Conservation (phyloP, 1,284 basidiomycete species). For the Apiotrichum laibachii region DNA sequence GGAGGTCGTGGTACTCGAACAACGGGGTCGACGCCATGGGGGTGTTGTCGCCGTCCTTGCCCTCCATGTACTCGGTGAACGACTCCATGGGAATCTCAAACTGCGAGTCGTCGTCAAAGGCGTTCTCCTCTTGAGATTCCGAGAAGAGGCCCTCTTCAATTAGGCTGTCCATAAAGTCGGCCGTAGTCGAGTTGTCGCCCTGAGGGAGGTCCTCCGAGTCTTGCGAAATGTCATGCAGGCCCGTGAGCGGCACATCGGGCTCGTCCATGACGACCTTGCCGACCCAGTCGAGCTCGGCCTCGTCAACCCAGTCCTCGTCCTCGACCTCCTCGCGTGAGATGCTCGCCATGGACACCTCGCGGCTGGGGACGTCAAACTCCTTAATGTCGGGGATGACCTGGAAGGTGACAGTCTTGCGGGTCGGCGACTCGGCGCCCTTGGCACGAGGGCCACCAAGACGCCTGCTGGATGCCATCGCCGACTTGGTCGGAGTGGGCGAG, state of each 20-base stretch:
- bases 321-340: constrained; percentile 24
- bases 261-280: background rate
- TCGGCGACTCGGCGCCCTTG: constrained; percentile 53
- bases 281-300: constrained; percentile 4
- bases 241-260: background rate
- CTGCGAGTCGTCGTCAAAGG: constrained; percentile 33
- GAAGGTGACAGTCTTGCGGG: constrained; percentile 78
- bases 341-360: constrained; percentile 53
- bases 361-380: constrained; percentile 71
- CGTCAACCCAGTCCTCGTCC: constrained; percentile 22
- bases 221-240: background rate
- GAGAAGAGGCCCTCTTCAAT: constrained; percentile 49
- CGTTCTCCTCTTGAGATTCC: constrained; percentile 33
- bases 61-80: constrained; percentile 8
- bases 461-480: constrained; percentile 68
- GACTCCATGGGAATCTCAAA: constrained; percentile 31
- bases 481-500: constrained; percentile 54
- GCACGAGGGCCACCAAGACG: constrained; percentile 75
- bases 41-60: constrained; percentile 17
- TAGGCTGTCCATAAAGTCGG: constrained; percentile 50
- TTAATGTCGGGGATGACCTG: constrained; percentile 81
- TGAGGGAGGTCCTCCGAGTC: constrained; percentile 14
- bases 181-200: constrained; percentile 44
- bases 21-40: constrained; percentile 34
- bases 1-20: constrained; percentile 8